Conservation (phyloP, 768 basidiomycete genomes). For the Pilatotrama ljubarskyi region DNA sequence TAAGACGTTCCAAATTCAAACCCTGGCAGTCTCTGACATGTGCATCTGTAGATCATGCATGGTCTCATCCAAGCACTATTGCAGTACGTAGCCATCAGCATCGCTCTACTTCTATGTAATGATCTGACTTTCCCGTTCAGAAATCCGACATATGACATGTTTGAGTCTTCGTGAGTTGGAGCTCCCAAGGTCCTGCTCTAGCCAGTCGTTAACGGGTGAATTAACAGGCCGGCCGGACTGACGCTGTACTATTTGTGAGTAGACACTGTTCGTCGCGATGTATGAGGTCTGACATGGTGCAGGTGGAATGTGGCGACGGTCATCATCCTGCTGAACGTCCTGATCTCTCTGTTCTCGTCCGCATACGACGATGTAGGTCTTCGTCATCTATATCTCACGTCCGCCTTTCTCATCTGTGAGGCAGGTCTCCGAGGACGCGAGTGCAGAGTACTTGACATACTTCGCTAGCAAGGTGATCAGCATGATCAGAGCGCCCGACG, state of each 20-base stretch:
- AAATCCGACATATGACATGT: too few relatives aligned
- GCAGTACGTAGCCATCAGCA: too few relatives aligned
- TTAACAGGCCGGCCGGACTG: slow-evolving; percentile 41
- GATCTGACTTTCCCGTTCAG: too few relatives aligned
- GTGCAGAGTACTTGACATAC: slow-evolving; percentile 88
- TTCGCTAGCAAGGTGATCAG: slow-evolving; percentile 84
- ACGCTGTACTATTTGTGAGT: slow-evolving; percentile 78
- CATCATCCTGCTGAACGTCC: slow-evolving; percentile 85
- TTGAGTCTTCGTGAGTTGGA: too few relatives aligned
- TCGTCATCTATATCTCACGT: background rate
- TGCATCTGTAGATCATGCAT: slow-evolving; percentile 59
- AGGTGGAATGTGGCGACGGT: slow-evolving; percentile 86
- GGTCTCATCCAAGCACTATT: slow-evolving; percentile 77
- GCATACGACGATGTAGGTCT: slow-evolving; percentile 83
- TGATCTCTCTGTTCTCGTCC: slow-evolving; percentile 92
- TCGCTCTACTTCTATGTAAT: too few relatives aligned
- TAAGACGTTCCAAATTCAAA: slow-evolving; percentile 31
- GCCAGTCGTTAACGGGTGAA: too few relatives aligned
- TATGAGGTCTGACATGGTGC: background rate
- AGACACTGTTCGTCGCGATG: too few relatives aligned
- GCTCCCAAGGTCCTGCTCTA: too few relatives aligned
- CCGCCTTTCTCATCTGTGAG: background rate
- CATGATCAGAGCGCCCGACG: slow-evolving; percentile 85
- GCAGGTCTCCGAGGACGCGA: slow-evolving; percentile 79
- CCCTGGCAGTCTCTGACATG: background rate